phyloP scores from a whole-genome alignment of 2,329 filamentous ascomycete genomes.

The Cladosporium sp. region DNA sequence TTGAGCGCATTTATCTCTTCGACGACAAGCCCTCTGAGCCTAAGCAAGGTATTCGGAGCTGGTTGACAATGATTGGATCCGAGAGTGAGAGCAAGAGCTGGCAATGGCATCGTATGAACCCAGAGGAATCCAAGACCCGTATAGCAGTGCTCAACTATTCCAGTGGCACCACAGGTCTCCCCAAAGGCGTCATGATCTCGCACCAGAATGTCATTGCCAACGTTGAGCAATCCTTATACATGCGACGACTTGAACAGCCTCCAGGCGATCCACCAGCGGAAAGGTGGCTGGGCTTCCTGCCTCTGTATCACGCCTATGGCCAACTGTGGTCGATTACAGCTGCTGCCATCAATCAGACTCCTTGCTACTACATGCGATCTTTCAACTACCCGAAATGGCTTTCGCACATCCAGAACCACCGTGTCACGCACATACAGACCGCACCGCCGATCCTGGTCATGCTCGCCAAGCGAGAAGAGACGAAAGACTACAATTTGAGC shows the following conservation, averaged over 20 bases:
- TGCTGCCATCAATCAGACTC: conserved; percentile 36
- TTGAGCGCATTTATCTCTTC: conserved; percentile 73
- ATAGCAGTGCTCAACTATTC: conserved; percentile 85
- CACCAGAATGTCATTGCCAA: conserved; percentile 84
- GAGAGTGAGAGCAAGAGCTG: conserved; percentile 59
- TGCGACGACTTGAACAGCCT: conserved; percentile 40
- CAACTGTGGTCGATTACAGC: conserved; percentile 43
- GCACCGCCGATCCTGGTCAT: conserved; percentile 82
- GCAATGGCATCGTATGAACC: conserved; percentile 67
- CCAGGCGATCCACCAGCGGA: conserved; percentile 27
- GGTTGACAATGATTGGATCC: conserved; percentile 45
- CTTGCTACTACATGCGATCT: conserved; percentile 41
- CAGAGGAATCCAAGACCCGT: conserved; percentile 69
- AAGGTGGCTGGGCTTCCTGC: conserved; percentile 41
- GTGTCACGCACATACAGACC: conserved; percentile 76
- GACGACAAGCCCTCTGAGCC: conserved; percentile 57
- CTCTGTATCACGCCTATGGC: conserved; percentile 40
- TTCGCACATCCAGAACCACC: conserved; percentile 49
- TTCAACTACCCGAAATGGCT: conserved; percentile 41
- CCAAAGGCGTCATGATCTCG: conserved; percentile 86
- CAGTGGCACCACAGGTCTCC: conserved; percentile 84
- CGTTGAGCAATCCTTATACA: conserved; percentile 43
- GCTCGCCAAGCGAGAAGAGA: conserved; percentile 75
- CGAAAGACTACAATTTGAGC: conserved; percentile 79
- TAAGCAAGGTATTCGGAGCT: conserved; percentile 45